These are phyloP conservation scores for Phytopythium ostracodes DNA, from an alignment of 352 stramenopile species.

Conservation along the genomic window DNA sequence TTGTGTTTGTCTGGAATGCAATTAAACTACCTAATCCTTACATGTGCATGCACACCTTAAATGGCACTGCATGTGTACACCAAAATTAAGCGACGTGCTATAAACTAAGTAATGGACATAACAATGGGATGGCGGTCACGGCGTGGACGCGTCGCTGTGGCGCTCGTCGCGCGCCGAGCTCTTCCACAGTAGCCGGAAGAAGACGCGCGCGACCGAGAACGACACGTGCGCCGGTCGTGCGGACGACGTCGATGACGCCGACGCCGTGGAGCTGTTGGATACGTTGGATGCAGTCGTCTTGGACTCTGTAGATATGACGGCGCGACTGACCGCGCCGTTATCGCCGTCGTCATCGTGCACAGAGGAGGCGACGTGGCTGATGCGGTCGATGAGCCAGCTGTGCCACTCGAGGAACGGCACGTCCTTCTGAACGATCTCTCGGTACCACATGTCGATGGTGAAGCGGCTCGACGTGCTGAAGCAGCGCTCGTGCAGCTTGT, in stretches of 20 bases:
- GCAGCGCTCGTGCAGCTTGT: conserved; percentile 72
- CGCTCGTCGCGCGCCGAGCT: conserved; percentile 14
- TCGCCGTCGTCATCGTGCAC: conserved; percentile 33
- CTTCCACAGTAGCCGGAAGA: conserved; percentile 62
- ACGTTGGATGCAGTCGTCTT: background rate
- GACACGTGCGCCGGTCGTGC: conserved; percentile 30
- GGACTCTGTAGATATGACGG: background rate
- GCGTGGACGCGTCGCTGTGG: conserved; percentile 5
- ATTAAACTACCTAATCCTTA: too few relatives aligned
- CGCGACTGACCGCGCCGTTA: conserved; percentile 5
- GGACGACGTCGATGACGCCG: conserved; percentile 16
- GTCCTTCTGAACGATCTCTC: conserved; percentile 61
- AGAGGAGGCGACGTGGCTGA: conserved; percentile 49
- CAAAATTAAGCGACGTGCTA: background rate
- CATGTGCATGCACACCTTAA: background rate
- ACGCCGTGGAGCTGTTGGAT: conserved; percentile 6
- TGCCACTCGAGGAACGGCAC: conserved; percentile 80
- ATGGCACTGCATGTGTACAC: background rate
- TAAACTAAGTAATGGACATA: background rate
- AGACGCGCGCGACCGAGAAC: conserved; percentile 59
- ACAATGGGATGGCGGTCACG: background rate
- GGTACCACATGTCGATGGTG: conserved; percentile 83
- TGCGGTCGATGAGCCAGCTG: conserved; percentile 81
- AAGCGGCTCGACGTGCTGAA: conserved; percentile 80
- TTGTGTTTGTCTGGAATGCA: too few relatives aligned